A percentile compares a stretch with the other conserved stretches of the same genome.
These are phyloP conservation scores for Peniophora sp. DNA, from an alignment of 1,284 basidiomycete genomes.

Conservation along the genomic window DNA sequence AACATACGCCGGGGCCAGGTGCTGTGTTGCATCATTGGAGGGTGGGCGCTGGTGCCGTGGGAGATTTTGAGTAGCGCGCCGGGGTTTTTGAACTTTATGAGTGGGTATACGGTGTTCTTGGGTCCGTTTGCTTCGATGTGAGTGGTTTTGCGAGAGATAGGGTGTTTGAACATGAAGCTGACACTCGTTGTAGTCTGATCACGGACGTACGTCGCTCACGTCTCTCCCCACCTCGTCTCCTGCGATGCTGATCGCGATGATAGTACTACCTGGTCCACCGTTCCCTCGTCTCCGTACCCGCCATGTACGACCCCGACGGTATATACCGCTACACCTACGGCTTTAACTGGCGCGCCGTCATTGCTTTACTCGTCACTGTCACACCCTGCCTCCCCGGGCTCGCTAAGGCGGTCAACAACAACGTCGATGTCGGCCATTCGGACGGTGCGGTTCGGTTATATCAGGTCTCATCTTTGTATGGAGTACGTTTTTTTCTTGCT, in stretches of 20 bases:
- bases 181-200: not conserved
- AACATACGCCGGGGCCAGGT: conserved; percentile 72
- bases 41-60: conserved; percentile 52
- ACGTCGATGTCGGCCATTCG: conserved; percentile 47
- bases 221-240: not conserved
- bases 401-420: conserved; percentile 55
- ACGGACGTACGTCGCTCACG: not conserved
- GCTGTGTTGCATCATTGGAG: conserved; percentile 65
- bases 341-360: conserved; percentile 65
- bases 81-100: conserved; percentile 51
- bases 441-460: conserved; percentile 45
- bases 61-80: conserved; percentile 30
- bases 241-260: not conserved
- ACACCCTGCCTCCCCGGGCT: conserved; percentile 63
- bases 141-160: too few species aligned
- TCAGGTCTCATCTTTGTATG: conserved; percentile 64
- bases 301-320: conserved; percentile 60
- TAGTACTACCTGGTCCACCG: conserved; percentile 65
- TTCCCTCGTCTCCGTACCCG: conserved; percentile 55
- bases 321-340: conserved; percentile 59
- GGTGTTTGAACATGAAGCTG: not conserved
- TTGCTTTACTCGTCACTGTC: conserved; percentile 55
- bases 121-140: not conserved
- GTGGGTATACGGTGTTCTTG: conserved; percentile 44
- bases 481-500: conserved; percentile 39